Percentiles rank a stretch among this genome's conserved stretches.
These are phyloP conservation scores for Candida sojae DNA, from an alignment of 1,139 yeast genomes.

Conservation along the genomic window DNA sequence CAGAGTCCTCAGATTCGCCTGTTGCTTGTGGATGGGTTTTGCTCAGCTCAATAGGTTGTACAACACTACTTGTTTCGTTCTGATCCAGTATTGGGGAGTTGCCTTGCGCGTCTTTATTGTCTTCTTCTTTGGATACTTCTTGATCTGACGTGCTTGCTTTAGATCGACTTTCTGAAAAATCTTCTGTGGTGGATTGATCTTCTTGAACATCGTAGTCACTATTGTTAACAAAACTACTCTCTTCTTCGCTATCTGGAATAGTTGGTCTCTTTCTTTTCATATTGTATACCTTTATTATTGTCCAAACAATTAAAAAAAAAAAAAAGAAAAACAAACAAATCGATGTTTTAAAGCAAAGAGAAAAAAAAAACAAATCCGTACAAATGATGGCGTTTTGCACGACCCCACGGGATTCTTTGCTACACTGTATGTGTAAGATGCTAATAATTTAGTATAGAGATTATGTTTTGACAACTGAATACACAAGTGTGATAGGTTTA, in stretches of 20 bases:
- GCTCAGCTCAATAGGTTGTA: slow-evolving; percentile 2
- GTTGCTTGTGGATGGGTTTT: slow-evolving; percentile 1
- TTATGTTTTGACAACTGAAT: no score
- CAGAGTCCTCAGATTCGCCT: neutral
- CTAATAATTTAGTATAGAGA: no score
- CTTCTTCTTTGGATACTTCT: neutral
- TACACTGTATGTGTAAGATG: no score
- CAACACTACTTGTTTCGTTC: neutral
- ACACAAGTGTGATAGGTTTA: no score
- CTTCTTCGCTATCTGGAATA: slow-evolving; percentile 18
- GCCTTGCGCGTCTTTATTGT: neutral
- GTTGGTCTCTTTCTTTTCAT: slow-evolving; percentile 23
- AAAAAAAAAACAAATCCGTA: neutral
- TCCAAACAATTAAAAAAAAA: neutral
- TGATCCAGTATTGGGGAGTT: neutral
- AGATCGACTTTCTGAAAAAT: neutral
- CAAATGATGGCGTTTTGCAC: slow-evolving; percentile 12
- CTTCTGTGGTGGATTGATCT: neutral
- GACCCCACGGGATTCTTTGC: slow-evolving; percentile 1
- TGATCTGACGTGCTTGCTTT: neutral
- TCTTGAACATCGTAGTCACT: slow-evolving; percentile 31
- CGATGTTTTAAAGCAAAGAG: neutral
- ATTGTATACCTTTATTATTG: neutral
- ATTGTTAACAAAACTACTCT: slow-evolving; percentile 40
- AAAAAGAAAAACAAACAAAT: neutral